phyloP scores from a whole-genome alignment of 2,329 filamentous ascomycete species.

The Fusarium sp. region DNA sequence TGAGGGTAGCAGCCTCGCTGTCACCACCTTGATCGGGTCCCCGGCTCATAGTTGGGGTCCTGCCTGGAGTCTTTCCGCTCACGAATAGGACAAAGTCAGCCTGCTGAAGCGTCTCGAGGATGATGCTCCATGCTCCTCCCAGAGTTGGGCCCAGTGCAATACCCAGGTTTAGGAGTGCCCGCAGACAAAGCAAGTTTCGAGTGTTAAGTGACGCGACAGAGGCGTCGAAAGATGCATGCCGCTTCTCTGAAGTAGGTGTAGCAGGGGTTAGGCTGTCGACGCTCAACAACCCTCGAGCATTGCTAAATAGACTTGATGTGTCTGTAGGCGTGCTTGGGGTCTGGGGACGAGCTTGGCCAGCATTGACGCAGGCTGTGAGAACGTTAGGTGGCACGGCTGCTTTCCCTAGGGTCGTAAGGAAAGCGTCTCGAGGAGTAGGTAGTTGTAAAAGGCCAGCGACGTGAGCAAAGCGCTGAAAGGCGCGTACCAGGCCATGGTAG shows the following conservation, averaged over 20 bases:
- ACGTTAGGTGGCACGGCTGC: slow-evolving; percentile 88
- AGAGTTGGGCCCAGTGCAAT: slow-evolving; percentile 94
- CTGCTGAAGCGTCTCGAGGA: slow-evolving; percentile 91
- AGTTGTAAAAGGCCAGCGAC: slow-evolving; percentile 90
- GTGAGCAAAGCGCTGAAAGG: slow-evolving; percentile 95
- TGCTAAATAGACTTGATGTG: slow-evolving; percentile 69
- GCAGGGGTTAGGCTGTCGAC: slow-evolving; percentile 75
- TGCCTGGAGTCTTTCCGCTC: slow-evolving; percentile 65
- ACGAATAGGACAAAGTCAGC: slow-evolving; percentile 87
- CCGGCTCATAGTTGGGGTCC: slow-evolving; percentile 60
- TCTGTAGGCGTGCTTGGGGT: slow-evolving; percentile 62
- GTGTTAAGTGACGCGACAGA: slow-evolving; percentile 75
- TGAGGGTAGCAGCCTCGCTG: slow-evolving; percentile 60
- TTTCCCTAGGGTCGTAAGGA: slow-evolving; percentile 93
- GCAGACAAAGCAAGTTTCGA: slow-evolving; percentile 87
- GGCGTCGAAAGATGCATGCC: slow-evolving; percentile 69
- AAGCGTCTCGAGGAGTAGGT: slow-evolving; percentile 88
- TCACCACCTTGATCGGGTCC: slow-evolving; percentile 61
- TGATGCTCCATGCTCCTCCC: slow-evolving; percentile 85
- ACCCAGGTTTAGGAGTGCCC: slow-evolving; percentile 92
- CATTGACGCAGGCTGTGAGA: slow-evolving; percentile 68
- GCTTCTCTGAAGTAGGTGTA: slow-evolving; percentile 66
- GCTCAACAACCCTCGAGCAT: slow-evolving; percentile 77
- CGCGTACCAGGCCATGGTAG: slow-evolving; percentile 89
- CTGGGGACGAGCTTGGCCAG: slow-evolving; percentile 55